These are phyloP conservation scores for Pichia sp. DNA, from an alignment of 1,139 yeast genomes.

Conservation along the genomic window DNA sequence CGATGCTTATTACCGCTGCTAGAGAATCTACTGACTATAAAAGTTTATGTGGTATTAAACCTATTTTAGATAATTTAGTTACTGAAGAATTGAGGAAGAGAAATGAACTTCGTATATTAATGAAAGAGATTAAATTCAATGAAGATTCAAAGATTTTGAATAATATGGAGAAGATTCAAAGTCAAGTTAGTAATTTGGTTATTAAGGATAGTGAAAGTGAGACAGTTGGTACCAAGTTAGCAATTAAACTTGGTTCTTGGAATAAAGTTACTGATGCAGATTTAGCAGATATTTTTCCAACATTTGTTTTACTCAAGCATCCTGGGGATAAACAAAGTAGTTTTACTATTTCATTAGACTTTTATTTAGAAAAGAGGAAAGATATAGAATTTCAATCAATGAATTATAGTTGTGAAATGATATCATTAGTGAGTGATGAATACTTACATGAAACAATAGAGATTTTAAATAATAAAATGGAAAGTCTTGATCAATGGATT, in stretches of 20 bases:
- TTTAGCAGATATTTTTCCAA: conserved; percentile 44
- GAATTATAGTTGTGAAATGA: conserved; percentile 32
- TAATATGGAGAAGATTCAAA: background rate
- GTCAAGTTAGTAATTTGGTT: background rate
- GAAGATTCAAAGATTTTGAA: background rate
- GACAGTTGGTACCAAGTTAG: conserved; percentile 7
- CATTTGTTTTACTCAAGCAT: conserved; percentile 41
- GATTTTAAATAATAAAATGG: conserved; percentile 35
- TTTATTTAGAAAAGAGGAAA: conserved; percentile 33
- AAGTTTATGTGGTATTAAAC: conserved; percentile 29
- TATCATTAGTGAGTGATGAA: conserved; percentile 47
- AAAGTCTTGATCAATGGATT: conserved; percentile 50
- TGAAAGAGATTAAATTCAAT: conserved; percentile 17
- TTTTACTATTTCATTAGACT: conserved; percentile 40
- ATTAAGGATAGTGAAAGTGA: conserved; percentile 3
- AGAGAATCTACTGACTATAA: conserved; percentile 36
- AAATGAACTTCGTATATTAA: conserved; percentile 24
- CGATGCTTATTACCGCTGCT: conserved; percentile 42
- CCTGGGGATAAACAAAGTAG: conserved; percentile 24
- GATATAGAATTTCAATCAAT: conserved; percentile 26
- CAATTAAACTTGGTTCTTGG: conserved; percentile 6
- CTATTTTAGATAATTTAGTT: conserved; percentile 31
- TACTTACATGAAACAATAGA: conserved; percentile 36
- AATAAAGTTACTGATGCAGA: conserved; percentile 45
- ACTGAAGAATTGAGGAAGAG: conserved; percentile 40